These are phyloP conservation scores for Rhodotorula sphaerocarpa DNA, from an alignment of 768 basidiomycete genomes.

Conservation along the genomic window DNA sequence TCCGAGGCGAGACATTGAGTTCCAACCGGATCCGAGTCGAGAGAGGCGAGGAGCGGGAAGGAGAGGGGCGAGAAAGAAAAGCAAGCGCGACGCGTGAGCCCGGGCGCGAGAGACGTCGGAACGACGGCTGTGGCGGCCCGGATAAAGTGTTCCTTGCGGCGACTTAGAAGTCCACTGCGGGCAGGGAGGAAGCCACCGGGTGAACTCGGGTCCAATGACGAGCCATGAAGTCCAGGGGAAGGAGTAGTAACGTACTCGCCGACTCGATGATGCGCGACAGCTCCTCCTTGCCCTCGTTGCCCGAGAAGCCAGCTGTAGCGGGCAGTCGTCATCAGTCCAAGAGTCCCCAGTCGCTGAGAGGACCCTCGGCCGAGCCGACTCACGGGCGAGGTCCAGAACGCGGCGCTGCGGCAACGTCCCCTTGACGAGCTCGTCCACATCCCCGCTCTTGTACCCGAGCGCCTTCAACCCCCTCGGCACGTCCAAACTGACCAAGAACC, in stretches of 20 bases:
- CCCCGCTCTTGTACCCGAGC: constrained; percentile 56
- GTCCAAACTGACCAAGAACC: constrained; percentile 74
- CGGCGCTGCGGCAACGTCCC: constrained; percentile 87
- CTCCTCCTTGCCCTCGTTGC: constrained; percentile 29
- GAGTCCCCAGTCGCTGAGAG: too few species aligned
- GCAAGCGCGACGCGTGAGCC: not conserved
- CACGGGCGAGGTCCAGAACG: constrained; percentile 85
- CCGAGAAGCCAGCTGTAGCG: constrained; percentile 27
- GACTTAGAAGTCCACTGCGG: constrained; percentile 13
- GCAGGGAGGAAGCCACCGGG: too few species aligned
- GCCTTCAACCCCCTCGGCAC: constrained; percentile 79
- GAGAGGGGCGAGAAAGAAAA: not conserved
- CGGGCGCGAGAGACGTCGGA: too few species aligned
- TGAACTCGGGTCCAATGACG: not conserved
- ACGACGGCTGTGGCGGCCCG: too few species aligned
- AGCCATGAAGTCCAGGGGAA: not conserved
- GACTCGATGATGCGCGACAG: constrained; percentile 27
- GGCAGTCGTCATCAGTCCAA: not conserved
- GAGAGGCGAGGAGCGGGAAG: not conserved
- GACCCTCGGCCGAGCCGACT: constrained; percentile 43
- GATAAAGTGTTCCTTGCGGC: too few species aligned
- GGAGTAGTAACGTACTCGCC: constrained; percentile 6
- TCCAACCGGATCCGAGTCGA: not conserved
- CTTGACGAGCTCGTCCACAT: constrained; percentile 69
- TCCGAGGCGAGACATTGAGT: too few species aligned